Base-by-base conservation (phyloP, 129 eudicot species). In the Flaveria brownii region DNA sequence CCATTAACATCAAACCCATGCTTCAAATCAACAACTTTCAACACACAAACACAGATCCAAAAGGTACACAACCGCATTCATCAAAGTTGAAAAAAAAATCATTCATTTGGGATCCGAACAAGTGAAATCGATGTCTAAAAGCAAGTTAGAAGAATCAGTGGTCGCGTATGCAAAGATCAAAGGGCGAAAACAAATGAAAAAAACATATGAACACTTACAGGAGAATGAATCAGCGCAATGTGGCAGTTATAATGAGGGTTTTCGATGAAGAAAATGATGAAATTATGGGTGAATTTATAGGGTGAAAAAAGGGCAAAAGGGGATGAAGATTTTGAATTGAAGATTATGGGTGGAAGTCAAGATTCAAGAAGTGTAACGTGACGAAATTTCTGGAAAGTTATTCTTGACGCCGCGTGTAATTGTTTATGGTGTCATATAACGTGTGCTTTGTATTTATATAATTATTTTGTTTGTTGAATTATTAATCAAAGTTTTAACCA, bases 371-470 rank as follows among this genome's bases (percentile, higher is more conserved):
- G 12, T 15, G 46, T 30, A 63, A 30, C 23, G 46, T 63, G 68
- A 1, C 69, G 69, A 63, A 2, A 5, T 63, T 30, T 63, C 69
- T 63, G 46, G 46, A 63, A 63, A 13, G n/a, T 63, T 6, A 63
- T 30, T 61, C 69, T 63, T 0, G 22, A 33, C 22, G 69, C 46
- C 69, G 69, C 69, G 69, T 63, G 69, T 25, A 12, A 25, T 7
- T 54, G 60, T 54, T 22, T 28, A 13, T 14, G n/a, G 9, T 6
- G 11, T 62, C 2, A 5, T 23, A 23, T 4, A 0, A 59, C 23
- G 11, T 8, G 2, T 10, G 10, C 8, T 9, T 59, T 23, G 2
- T 59, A 8, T 59, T 12, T 23, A 2, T 10, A 1, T 22, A 17
- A 17, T 22, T 59, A 59, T 45, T 45, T 45, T 2, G 13, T 36